Base-by-base conservation (phyloP, 305 asterid genomes). In the Fraxinus paxiana region DNA sequence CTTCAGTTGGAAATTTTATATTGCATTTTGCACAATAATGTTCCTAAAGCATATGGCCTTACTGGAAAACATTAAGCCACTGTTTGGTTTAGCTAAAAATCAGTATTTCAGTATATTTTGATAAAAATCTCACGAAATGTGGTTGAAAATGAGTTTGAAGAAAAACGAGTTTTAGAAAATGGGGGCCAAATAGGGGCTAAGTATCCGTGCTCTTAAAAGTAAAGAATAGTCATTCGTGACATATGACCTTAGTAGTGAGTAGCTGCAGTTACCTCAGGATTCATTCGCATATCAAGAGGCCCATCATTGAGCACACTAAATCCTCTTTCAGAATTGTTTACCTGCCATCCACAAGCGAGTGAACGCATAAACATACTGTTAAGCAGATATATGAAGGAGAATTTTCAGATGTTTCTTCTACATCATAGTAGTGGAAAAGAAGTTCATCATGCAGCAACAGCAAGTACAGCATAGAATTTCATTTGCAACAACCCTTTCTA, bases 261-360 rank as follows among this genome's bases (percentile, higher is more conserved):
- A 81, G 33, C 79, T 59, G 79, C 30, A 41, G 78, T 86, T 89
- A 95, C 99, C 97, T 92, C 90, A 83, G 99, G 97, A 89, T 91
- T 86, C 99, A 96, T 96, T 86, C 99, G 90, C 99, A 96, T 96
- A 83, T 96, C 98, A 82, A 96, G 93, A 69, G 99, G 99, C 48
- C 99, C 99, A 83, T 92, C 88, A 82, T 87, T 84, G 69, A 96
- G 97, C 81, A 94, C 94, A 80, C 99, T 92, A 83, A 96, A 96
- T 76, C 98, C 99, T 84, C 99, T 90, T 77, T 89, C 91, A 73
- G 97, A 89, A 88, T 88, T 89, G 87, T 94, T 91, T 77, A 96
- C 98, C 99, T 96, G 92, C 48, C 87, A 69, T 82, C 17, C 75
- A 85, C 28, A 5, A 78, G 81, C 54, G 35, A 80, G 77, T 30